Conservation (phyloP, 345 rosid genomes). For the Aegle marmelos region DNA sequence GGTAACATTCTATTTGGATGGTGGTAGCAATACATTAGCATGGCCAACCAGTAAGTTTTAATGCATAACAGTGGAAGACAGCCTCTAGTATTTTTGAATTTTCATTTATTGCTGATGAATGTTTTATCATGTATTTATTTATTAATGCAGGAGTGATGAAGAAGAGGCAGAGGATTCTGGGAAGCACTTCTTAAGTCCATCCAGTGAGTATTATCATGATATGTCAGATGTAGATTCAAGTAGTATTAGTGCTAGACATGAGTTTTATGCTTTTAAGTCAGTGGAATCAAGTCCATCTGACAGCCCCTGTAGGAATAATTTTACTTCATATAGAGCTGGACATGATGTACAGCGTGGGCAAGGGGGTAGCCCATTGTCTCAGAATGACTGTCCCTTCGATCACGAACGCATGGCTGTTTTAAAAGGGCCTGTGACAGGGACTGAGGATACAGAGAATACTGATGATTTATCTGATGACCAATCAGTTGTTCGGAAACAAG, state of each 20-base stretch:
- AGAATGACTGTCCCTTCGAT: slow-evolving; percentile 44
- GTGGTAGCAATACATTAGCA: background rate
- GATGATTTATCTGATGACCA: slow-evolving; percentile 43
- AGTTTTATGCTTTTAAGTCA: slow-evolving; percentile 64
- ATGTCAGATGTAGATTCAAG: slow-evolving; percentile 68
- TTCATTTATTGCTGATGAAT: background rate
- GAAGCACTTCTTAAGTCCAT: slow-evolving; percentile 61
- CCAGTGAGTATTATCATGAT: slow-evolving; percentile 60
- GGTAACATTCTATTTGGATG: slow-evolving; percentile 38
- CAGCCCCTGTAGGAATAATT: slow-evolving; percentile 88
- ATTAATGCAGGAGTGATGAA: slow-evolving; percentile 68
- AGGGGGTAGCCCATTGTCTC: slow-evolving; percentile 57
- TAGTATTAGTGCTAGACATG: slow-evolving; percentile 82
- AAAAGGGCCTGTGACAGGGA: slow-evolving; percentile 43
- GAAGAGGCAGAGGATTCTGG: slow-evolving; percentile 59
- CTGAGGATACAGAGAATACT: slow-evolving; percentile 45
- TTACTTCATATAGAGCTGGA: slow-evolving; percentile 71
- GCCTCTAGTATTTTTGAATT: background rate
- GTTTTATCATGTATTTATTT: slow-evolving; percentile 5
- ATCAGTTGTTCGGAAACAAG: slow-evolving; percentile 33
- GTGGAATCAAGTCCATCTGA: slow-evolving; percentile 78
- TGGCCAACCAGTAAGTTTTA: background rate
- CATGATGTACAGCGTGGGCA: slow-evolving; percentile 65
- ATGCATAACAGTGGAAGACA: background rate
- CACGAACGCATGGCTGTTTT: slow-evolving; percentile 53